Evolutionary conservation across 2,329 filamentous ascomycete genomes (phyloP).

Genomic region (Amylocarpus encephaloides): DNA sequence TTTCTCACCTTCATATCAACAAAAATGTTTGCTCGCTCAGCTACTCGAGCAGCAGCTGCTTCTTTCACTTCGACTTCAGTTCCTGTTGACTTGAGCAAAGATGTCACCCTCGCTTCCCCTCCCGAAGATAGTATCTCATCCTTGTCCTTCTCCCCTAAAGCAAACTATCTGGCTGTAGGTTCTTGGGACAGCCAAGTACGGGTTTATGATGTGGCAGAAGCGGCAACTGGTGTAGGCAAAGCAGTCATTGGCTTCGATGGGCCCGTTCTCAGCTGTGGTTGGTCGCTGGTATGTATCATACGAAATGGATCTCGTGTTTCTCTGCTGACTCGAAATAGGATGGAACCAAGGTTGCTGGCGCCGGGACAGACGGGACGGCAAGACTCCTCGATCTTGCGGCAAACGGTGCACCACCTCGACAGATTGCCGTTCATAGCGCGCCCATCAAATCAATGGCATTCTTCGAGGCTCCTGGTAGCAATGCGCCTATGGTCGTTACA

Average conservation of each 20-base stretch:
- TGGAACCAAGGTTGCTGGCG: constrained; percentile 77
- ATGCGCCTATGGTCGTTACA: constrained; percentile 76
- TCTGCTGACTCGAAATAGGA: constrained; percentile 49
- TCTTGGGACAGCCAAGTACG: constrained; percentile 97
- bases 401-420: constrained; percentile 50
- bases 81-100: constrained; percentile 42
- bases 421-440: constrained; percentile 76
- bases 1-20: neutral
- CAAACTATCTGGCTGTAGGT: constrained; percentile 78
- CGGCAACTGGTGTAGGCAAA: constrained; percentile 72
- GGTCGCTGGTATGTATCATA: constrained; percentile 63
- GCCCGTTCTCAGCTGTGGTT: constrained; percentile 75
- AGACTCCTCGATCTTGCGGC: constrained; percentile 74
- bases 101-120: constrained; percentile 68
- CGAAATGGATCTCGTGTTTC: constrained; percentile 9
- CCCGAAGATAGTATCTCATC: constrained; percentile 86
- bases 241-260: constrained; percentile 77
- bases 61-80: too few relatives aligned
- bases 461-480: constrained; percentile 56
- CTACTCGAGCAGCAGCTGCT: neutral
- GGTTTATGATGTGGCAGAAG: constrained; percentile 79
- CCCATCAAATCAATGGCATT: constrained; percentile 71
- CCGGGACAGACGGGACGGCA: constrained; percentile 80
- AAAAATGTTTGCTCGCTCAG: constrained; percentile 1
- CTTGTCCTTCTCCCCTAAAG: constrained; percentile 68